phyloP scores from a whole-genome alignment of 495 filamentous ascomycete genomes.

The Xylaria grammica region DNA sequence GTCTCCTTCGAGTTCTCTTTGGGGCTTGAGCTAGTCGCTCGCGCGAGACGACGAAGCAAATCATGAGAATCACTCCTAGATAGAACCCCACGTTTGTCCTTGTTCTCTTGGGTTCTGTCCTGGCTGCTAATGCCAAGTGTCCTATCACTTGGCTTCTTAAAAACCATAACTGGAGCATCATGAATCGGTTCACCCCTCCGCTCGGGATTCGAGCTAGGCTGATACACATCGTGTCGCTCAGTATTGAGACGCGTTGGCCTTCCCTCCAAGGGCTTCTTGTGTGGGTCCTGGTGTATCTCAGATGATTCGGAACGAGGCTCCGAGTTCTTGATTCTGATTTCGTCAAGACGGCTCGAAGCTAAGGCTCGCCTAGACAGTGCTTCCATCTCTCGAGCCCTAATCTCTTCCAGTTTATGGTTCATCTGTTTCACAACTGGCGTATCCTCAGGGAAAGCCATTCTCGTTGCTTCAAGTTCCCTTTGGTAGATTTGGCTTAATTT shows the following conservation, averaged over 20 bases:
- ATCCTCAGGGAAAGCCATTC: conserved; percentile 28
- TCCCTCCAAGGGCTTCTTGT: conserved; percentile 20
- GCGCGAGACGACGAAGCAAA: conserved; percentile 66
- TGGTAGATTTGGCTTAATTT: conserved; percentile 49
- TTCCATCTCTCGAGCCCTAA: conserved; percentile 64
- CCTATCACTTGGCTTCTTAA: conserved; percentile 33
- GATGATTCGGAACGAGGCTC: conserved; percentile 42
- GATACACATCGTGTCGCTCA: conserved; percentile 31
- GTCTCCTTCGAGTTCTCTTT: conserved; percentile 18
- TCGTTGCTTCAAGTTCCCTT: conserved; percentile 43
- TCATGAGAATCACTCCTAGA: conserved; percentile 65
- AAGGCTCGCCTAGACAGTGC: conserved; percentile 62
- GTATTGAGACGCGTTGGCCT: conserved; percentile 20
- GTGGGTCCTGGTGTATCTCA: conserved; percentile 22
- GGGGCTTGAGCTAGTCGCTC: conserved; percentile 64
- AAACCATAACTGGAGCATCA: conserved; percentile 62
- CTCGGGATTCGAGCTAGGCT: conserved; percentile 41
- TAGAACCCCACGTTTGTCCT: conserved; percentile 10
- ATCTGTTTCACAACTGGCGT: conserved; percentile 24
- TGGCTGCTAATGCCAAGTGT: neutral
- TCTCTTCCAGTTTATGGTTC: conserved; percentile 56
- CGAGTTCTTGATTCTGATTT: conserved; percentile 60
- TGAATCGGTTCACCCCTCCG: conserved; percentile 24
- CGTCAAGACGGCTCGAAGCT: conserved; percentile 61
- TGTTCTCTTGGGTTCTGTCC: conserved; percentile 2